Percentiles rank a stretch among this genome's conserved stretches.
Conservation (phyloP, 2,329 filamentous ascomycete genomes). For the Kalaharituber pfeilii region DNA sequence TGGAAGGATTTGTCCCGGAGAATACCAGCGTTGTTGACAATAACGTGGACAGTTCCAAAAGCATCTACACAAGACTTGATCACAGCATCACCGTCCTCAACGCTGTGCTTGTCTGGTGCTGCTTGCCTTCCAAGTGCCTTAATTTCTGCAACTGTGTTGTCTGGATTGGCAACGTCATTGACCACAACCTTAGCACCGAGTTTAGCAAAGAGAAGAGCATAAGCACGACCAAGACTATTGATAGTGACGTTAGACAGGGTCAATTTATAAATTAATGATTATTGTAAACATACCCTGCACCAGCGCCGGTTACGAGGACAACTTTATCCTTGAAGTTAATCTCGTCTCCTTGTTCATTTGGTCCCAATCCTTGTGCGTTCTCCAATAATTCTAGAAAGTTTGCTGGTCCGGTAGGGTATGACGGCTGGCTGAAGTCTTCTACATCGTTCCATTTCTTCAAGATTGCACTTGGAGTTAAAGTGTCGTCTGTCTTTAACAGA, state of each 20-base stretch:
- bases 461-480: constrained; percentile 73
- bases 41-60: constrained; percentile 81
- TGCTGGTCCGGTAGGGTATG: constrained; percentile 67
- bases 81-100: constrained; percentile 78
- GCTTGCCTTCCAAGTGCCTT: constrained; percentile 77
- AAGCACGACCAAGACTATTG: constrained; percentile 65
- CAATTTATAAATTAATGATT: background rate
- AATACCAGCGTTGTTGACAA: constrained; percentile 97
- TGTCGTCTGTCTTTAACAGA: constrained; percentile 72
- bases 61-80: constrained; percentile 87
- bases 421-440: constrained; percentile 65
- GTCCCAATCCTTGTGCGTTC: constrained; percentile 58
- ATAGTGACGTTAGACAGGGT: constrained; percentile 19
- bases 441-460: constrained; percentile 80
- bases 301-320: constrained; percentile 71
- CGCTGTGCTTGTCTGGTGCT: constrained; percentile 80
- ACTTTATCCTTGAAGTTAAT: constrained; percentile 72
- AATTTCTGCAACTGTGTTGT: constrained; percentile 81
- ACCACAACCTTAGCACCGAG: constrained; percentile 73
- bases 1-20: constrained; percentile 92
- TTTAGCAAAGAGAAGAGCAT: constrained; percentile 74
- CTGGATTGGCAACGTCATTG: constrained; percentile 88
- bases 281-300: constrained; percentile 44
- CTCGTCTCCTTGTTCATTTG: constrained; percentile 54
- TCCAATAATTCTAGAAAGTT: constrained; percentile 80